Percentiles rank a stretch among this genome's conserved stretches.
phyloP scores from a whole-genome alignment of 2,329 filamentous ascomycete species.

The Sporothrix mexicana region DNA sequence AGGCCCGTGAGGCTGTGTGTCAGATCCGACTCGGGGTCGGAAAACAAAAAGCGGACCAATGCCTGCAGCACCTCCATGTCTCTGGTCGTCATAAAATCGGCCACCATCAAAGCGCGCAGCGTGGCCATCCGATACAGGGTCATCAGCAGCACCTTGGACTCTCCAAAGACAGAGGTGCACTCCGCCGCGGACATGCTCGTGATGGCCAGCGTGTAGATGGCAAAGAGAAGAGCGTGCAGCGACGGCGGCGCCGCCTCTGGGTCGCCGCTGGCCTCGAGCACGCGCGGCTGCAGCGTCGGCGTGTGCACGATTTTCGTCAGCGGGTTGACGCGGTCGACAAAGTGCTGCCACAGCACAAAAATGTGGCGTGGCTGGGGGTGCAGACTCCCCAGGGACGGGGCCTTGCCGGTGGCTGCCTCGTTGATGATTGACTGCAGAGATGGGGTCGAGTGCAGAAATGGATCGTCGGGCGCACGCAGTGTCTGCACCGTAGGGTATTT shows the following conservation, averaged over 20 bases:
- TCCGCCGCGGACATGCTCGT: constrained; percentile 62
- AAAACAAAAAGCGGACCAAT: constrained; percentile 62
- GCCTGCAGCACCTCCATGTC: constrained; percentile 66
- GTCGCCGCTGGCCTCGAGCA: constrained; percentile 67
- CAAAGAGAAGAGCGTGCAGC: constrained; percentile 66
- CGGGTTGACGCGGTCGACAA: constrained; percentile 75
- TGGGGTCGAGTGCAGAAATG: constrained; percentile 60
- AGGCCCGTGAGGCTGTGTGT: constrained; percentile 66
- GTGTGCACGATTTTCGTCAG: constrained; percentile 74
- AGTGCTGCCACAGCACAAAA: constrained; percentile 75
- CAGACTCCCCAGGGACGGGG: constrained; percentile 53
- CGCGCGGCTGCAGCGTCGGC: constrained; percentile 68
- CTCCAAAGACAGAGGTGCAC: constrained; percentile 55
- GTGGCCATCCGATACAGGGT: constrained; percentile 57
- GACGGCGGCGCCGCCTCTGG: constrained; percentile 61
- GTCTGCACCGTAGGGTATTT: constrained; percentile 12
- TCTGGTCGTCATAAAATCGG: constrained; percentile 64
- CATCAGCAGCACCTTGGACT: constrained; percentile 56
- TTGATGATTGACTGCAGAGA: neutral
- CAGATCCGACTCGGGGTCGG: constrained; percentile 57
- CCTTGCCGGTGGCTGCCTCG: constrained; percentile 33
- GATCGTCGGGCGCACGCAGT: neutral
- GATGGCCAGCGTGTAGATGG: constrained; percentile 68
- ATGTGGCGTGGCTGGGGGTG: constrained; percentile 71
- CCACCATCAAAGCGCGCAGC: constrained; percentile 55